Evolutionary conservation across 1,284 basidiomycete species (phyloP), one percentile per base, ranked within the genome.

Genomic region (Microbotryum silenes-acaulis): DNA sequence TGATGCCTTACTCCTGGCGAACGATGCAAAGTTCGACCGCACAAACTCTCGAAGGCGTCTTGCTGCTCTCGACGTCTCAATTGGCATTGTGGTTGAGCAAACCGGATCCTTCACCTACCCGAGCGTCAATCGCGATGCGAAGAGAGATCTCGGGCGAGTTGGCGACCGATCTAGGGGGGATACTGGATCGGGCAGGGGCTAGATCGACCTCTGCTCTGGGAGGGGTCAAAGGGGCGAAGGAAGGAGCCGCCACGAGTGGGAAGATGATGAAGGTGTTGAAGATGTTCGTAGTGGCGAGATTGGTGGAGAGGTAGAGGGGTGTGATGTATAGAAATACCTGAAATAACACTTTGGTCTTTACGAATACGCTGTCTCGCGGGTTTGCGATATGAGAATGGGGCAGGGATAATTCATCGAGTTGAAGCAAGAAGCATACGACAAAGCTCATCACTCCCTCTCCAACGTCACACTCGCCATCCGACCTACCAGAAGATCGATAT

Each of bases 51-150:
- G 89, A 91, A 71, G 80, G 79, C 2, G 78, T 85, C n/a, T 76
- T 87, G 1, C 75, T 88, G n/a, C 89, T 89, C 70, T 80, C 83
- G 1, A 81, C 83, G 31, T 87, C 87, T 2, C 89, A 91, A 71
- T 80, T 91, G 33, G 83, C 81, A 9, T 81, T 86, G 78, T 88
- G 86, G 81, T 57, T 68, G 9, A 42, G 46, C 20, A 51, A 47
- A 29, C 37, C 53, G 18, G 51, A 47, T 14, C 33, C 51, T 46
- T 27, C 44, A 37, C 16, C n/a, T 21, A 29, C 51, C 33, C 44
- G 55, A 49, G 53, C 49, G n/a, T 55, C 42, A 46, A 56, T 44
- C 16, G 54, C 49, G 59, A 62, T 59, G 66, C 77, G 85, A 66
- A 77, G 86, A 67, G 85, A 86, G 0, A 84, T 87, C 81, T 83